Percentiles rank a stretch among this genome's conserved stretches.
These are phyloP conservation scores for Aspergillus caelatus DNA, from an alignment of 2,329 filamentous ascomycete genomes.

Conservation along the genomic window DNA sequence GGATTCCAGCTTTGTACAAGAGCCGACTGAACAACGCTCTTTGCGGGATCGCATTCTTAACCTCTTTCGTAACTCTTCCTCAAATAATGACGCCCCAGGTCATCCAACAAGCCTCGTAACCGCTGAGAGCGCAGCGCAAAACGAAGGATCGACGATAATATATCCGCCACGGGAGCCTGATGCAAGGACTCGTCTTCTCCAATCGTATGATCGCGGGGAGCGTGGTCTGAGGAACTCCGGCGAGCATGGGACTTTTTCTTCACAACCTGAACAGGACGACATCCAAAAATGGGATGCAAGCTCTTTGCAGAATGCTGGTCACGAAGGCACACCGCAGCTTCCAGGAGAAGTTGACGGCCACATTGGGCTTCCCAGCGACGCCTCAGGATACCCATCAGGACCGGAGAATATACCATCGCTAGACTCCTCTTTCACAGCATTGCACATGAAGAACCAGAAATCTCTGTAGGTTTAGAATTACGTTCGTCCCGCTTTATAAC, in stretches of 20 bases:
- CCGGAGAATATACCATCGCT: conserved; percentile 72
- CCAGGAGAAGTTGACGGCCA: conserved; percentile 4
- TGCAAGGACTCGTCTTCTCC: conserved; percentile 41
- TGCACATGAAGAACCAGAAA: conserved; percentile 73
- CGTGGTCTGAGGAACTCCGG: conserved; percentile 51
- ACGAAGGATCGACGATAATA: background rate
- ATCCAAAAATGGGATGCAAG: conserved; percentile 47
- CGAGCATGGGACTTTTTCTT: conserved; percentile 77
- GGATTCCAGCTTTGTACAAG: conserved; percentile 28
- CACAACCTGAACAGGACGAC: conserved; percentile 61
- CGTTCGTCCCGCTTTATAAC: background rate
- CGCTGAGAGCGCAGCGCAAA: conserved; percentile 13
- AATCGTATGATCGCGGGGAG: conserved; percentile 41
- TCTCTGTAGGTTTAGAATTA: conserved; percentile 63
- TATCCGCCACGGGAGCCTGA: conserved; percentile 26
- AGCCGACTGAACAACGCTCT: conserved; percentile 29
- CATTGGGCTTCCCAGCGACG: conserved; percentile 28
- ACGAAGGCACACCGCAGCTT: conserved; percentile 36
- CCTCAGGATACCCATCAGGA: conserved; percentile 48
- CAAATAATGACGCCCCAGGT: conserved; percentile 16
- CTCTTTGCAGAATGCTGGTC: conserved; percentile 29
- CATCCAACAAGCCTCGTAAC: conserved; percentile 12
- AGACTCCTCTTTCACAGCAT: conserved; percentile 68
- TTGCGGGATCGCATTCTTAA: conserved; percentile 36
- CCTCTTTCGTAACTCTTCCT: conserved; percentile 29